Percentiles rank a stretch among this genome's conserved stretches.
These are phyloP conservation scores for Fonsecaea erecta DNA, from an alignment of 2,329 filamentous ascomycete genomes.

Conservation along the genomic window DNA sequence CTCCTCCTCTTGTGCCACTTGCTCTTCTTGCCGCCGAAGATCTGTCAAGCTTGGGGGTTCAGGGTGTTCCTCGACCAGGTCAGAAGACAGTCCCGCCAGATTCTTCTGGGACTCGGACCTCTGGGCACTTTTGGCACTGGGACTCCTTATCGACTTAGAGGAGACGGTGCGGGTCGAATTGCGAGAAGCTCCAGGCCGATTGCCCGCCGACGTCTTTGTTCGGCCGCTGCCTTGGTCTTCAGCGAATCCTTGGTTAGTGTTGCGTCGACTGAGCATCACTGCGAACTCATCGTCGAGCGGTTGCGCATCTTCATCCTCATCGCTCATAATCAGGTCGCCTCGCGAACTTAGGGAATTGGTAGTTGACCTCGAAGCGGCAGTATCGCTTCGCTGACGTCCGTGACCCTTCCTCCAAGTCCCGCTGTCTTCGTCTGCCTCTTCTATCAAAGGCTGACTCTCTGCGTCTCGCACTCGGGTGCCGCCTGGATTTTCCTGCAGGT, in stretches of 20 bases:
- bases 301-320: slow-evolving; percentile 84
- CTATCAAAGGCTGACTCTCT: slow-evolving; percentile 74
- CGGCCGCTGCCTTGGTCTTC: slow-evolving; percentile 75
- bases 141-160: slow-evolving; percentile 47
- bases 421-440: slow-evolving; percentile 59
- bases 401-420: slow-evolving; percentile 44
- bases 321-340: slow-evolving; percentile 88
- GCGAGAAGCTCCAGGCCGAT: slow-evolving; percentile 54
- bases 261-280: slow-evolving; percentile 74
- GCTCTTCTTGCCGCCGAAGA: slow-evolving; percentile 63
- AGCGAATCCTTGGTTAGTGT: slow-evolving; percentile 55
- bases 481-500: slow-evolving; percentile 84
- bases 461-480: slow-evolving; percentile 50
- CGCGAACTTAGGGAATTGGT: slow-evolving; percentile 84
- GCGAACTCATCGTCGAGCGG: slow-evolving; percentile 91
- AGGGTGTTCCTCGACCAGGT: slow-evolving; percentile 18
- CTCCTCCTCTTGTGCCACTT: slow-evolving; percentile 60
- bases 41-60: slow-evolving; percentile 57
- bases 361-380: slow-evolving; percentile 77
- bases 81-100: slow-evolving; percentile 19
- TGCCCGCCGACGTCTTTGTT: slow-evolving; percentile 47
- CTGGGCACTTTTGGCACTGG: slow-evolving; percentile 42
- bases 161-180: slow-evolving; percentile 52
- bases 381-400: slow-evolving; percentile 72
- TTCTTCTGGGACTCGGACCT: slow-evolving; percentile 41